Percentiles rank a stretch among this genome's conserved stretches.
These are phyloP conservation scores for Bremia lactucae DNA, from an alignment of 352 stramenopile genomes.

Conservation along the genomic window DNA sequence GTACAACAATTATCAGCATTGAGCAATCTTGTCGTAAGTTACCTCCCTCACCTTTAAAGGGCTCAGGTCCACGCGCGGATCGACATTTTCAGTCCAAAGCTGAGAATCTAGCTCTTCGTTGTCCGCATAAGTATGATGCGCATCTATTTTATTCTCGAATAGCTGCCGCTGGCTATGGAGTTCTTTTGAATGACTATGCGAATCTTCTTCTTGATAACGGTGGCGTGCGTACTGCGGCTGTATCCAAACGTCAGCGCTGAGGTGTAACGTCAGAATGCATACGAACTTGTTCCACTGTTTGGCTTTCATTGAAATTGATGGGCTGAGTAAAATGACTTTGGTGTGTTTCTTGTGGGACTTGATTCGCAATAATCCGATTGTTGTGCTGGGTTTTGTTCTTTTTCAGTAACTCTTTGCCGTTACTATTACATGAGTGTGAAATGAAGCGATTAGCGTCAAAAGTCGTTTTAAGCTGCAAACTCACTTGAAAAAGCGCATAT, in stretches of 20 bases:
- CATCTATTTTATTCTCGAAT: neutral
- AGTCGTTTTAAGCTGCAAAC: neutral
- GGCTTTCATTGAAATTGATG: neutral
- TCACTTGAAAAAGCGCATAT: constrained; percentile 36
- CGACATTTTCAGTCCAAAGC: too few species aligned
- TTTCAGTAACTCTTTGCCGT: constrained; percentile 22
- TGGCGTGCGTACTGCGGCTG: constrained; percentile 1
- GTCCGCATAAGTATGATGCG: neutral
- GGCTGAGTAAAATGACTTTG: neutral
- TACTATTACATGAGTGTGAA: constrained; percentile 5
- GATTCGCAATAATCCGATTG: neutral
- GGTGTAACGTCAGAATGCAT: neutral
- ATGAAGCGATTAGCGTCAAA: neutral
- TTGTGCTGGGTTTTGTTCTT: constrained; percentile 5
- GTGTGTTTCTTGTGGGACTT: neutral
- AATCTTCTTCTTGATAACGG: constrained; percentile 1
- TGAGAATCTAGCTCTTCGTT: too few species aligned
- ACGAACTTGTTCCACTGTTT: constrained; percentile 7
- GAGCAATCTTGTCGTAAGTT: too few species aligned
- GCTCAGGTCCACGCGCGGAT: too few species aligned
- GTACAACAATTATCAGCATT: too few species aligned
- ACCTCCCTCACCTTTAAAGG: too few species aligned
- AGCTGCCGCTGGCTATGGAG: constrained; percentile 1
- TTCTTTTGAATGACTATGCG: neutral
- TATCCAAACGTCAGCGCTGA: constrained; percentile 1